Evolutionary conservation across 2,329 filamentous ascomycete species (phyloP).

Genomic region (Orbilia quercus): DNA sequence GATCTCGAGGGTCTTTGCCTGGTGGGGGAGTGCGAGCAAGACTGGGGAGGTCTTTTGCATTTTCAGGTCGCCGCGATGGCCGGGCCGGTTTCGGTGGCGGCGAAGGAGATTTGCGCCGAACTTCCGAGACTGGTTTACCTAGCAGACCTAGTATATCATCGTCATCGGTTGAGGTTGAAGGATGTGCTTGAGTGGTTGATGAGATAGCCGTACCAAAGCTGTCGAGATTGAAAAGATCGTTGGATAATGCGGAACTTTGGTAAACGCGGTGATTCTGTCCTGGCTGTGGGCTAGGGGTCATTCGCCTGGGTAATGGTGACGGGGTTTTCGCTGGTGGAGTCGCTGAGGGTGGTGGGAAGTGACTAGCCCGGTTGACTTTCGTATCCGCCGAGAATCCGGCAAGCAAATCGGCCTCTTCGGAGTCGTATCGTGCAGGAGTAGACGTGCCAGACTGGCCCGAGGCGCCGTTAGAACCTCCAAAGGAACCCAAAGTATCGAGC

Average conservation of each 20-base stretch:
- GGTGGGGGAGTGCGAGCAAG: constrained; percentile 42
- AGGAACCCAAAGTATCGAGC: constrained; percentile 74
- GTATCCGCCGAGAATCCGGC: constrained; percentile 75
- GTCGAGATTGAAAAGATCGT: constrained; percentile 57
- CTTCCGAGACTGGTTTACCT: constrained; percentile 73
- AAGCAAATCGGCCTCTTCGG: constrained; percentile 71
- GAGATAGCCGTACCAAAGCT: constrained; percentile 50
- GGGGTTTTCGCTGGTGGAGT: constrained; percentile 62
- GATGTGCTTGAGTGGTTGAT: constrained; percentile 1
- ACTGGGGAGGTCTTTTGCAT: constrained; percentile 58
- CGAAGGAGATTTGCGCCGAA: constrained; percentile 62
- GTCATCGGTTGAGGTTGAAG: constrained; percentile 64
- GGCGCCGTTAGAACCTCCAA: constrained; percentile 69
- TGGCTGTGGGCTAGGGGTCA: constrained; percentile 31
- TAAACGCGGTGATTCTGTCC: not conserved
- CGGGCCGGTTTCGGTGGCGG: constrained; percentile 65
- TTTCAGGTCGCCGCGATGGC: constrained; percentile 63
- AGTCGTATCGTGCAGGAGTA: constrained; percentile 61
- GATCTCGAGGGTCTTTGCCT: constrained; percentile 58
- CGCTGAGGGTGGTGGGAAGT: constrained; percentile 70
- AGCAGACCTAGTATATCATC: constrained; percentile 75
- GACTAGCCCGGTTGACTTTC: constrained; percentile 74
- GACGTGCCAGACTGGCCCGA: constrained; percentile 65
- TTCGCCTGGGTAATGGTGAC: constrained; percentile 33
- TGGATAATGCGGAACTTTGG: constrained; percentile 1